A percentile compares a stretch with the other conserved stretches of the same genome.
Evolutionary conservation across 1,284 basidiomycete species (phyloP).

Genomic region (Sanguinoderma infundibulare): DNA sequence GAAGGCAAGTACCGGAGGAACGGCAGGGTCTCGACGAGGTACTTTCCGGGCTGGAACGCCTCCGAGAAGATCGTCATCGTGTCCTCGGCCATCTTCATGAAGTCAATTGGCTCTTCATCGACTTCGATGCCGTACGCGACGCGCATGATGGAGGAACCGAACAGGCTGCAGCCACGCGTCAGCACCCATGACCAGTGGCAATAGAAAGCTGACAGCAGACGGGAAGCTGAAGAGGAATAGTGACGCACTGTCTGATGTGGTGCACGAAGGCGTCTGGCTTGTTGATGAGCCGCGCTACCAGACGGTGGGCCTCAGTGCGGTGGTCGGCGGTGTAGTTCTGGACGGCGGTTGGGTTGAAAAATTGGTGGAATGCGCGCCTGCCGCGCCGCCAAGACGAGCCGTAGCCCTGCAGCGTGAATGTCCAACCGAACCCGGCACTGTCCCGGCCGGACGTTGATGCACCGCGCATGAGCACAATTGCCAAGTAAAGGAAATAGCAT

Average conservation of each 20-base stretch:
- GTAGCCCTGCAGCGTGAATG: constrained; percentile 14
- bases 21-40: constrained; percentile 18
- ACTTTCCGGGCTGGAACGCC: constrained; percentile 18
- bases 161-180: constrained; percentile 24
- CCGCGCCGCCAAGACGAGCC: constrained; percentile 12
- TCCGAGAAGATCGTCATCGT: constrained; percentile 14
- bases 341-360: constrained; percentile 19
- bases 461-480: background rate
- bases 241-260: constrained; percentile 21
- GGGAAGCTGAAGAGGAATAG: background rate
- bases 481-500: no score
- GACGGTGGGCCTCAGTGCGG: constrained; percentile 8
- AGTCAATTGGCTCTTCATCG: constrained; percentile 28
- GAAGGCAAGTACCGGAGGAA: constrained; percentile 9
- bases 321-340: constrained; percentile 3
- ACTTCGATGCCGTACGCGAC: constrained; percentile 39
- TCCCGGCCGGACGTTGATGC: background rate
- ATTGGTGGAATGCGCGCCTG: constrained; percentile 19
- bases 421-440: constrained; percentile 19
- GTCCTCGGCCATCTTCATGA: constrained; percentile 12
- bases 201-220: background rate
- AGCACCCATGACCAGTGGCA: background rate
- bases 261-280: constrained; percentile 14
- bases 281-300: constrained; percentile 7
- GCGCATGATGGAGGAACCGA: constrained; percentile 35